These are phyloP conservation scores for Phalaenopsis hybrid DNA, from an alignment of 116 monocot genomes.

Conservation along the genomic window DNA sequence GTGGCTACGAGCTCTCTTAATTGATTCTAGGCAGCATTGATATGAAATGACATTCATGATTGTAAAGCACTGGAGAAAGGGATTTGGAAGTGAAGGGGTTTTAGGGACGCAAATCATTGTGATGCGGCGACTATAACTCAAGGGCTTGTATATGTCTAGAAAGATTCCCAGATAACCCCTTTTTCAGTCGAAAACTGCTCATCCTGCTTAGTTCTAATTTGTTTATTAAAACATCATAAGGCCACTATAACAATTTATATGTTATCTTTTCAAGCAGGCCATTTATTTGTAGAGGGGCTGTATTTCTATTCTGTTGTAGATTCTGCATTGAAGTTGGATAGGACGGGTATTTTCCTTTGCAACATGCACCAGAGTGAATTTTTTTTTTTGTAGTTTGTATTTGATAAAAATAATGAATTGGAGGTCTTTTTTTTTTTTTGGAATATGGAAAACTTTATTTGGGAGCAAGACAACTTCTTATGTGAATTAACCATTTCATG, in stretches of 20 bases:
- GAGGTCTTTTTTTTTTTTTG: not conserved
- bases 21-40: not conserved
- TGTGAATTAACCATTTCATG: not conserved
- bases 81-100: not conserved
- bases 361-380: not conserved
- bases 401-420: not conserved
- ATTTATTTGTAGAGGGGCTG: not conserved
- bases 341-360: not conserved
- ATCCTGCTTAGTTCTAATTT: not conserved
- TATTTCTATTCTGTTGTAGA: not conserved
- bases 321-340: not conserved
- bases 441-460: not conserved
- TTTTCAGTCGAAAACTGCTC: not conserved
- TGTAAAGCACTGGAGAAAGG: not conserved
- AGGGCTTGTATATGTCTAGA: not conserved
- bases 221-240: not conserved
- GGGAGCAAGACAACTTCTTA: not conserved
- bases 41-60: not conserved
- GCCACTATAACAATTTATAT: not conserved
- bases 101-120: not conserved
- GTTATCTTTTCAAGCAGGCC: not conserved
- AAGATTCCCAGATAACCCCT: not conserved
- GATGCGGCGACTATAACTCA: not conserved
- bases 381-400: not conserved
- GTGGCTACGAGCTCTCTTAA: not conserved